Conservation (phyloP, 225 moss, liverwort and hornwort genomes). For the Polytrichum commune region DNA sequence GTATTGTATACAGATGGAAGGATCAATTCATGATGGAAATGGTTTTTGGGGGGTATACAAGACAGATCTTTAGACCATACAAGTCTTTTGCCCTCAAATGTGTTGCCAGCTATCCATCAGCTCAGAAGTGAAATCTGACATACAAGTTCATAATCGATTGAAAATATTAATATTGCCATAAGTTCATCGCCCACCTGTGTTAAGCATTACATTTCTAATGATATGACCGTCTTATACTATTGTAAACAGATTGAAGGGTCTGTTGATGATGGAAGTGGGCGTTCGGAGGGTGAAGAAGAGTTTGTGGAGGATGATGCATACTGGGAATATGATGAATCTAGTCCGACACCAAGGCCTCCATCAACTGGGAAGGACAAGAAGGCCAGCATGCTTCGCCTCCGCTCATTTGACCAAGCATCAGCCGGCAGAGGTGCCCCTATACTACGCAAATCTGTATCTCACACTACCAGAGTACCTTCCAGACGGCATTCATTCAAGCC, state of each 20-base stretch:
- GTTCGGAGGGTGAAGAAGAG: slow-evolving; percentile 87
- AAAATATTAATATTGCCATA: no score
- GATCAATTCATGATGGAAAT: no score
- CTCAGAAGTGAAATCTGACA: no score
- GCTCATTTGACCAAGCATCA: slow-evolving; percentile 47
- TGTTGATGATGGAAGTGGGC: slow-evolving; percentile 75
- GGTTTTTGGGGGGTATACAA: no score
- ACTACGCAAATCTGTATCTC: slow-evolving; percentile 40
- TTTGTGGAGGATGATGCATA: slow-evolving; percentile 63
- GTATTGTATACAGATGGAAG: no score
- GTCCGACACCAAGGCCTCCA: slow-evolving; percentile 18
- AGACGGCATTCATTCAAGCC: slow-evolving; percentile 18
- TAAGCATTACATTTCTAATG: no score
- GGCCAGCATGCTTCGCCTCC: slow-evolving; percentile 30
- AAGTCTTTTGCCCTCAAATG: not conserved
- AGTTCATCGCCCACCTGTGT: no score
- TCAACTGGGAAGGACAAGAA: slow-evolving; percentile 7
- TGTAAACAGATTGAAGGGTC: slow-evolving; percentile 64
- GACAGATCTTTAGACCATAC: no score
- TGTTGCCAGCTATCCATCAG: not conserved
- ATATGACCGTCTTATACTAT: not conserved
- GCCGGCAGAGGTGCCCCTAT: slow-evolving; percentile 26
- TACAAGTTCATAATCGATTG: no score
- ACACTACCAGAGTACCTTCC: slow-evolving; percentile 26
- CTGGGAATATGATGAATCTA: slow-evolving; percentile 57